These are phyloP conservation scores for Zygotorulaspora mrakii DNA, from an alignment of 1,139 yeast genomes.

Conservation along the genomic window DNA sequence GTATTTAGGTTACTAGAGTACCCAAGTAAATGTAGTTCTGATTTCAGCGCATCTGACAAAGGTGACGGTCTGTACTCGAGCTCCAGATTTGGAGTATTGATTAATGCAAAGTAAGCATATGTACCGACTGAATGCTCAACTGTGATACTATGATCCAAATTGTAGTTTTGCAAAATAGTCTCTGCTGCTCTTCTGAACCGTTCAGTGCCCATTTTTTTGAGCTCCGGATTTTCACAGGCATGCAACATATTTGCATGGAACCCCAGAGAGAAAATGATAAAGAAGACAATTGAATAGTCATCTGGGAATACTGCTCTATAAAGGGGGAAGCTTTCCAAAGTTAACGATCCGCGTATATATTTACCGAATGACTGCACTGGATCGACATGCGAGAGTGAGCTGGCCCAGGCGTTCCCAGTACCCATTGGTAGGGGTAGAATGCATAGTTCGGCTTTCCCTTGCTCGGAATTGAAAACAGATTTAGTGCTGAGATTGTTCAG, in stretches of 20 bases:
- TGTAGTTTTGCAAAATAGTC: conserved; percentile 43
- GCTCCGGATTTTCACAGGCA: conserved; percentile 57
- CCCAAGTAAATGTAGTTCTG: conserved; percentile 51
- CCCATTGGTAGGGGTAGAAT: conserved; percentile 70
- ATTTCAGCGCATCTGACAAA: conserved; percentile 49
- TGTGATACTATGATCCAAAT: conserved; percentile 20
- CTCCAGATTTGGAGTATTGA: conserved; percentile 64
- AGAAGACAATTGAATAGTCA: conserved; percentile 44
- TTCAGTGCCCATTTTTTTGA: conserved; percentile 58
- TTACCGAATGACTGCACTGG: conserved; percentile 48
- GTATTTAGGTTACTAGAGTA: conserved; percentile 43
- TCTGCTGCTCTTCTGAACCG: conserved; percentile 70
- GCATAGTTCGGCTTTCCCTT: conserved; percentile 26
- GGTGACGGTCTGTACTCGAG: conserved; percentile 73
- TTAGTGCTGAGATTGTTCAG: conserved; percentile 47
- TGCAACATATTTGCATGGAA: conserved; percentile 84
- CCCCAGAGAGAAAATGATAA: conserved; percentile 80
- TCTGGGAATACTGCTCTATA: conserved; percentile 54
- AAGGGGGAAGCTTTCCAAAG: conserved; percentile 49
- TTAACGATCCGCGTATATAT: conserved; percentile 40
- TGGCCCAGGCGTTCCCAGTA: conserved; percentile 78
- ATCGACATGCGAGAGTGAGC: conserved; percentile 51
- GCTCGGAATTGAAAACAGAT: conserved; percentile 5
- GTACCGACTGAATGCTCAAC: conserved; percentile 32
- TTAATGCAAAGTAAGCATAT: conserved; percentile 64